Base-by-base conservation (phyloP, 805 yeast species). In the Kodamaea sagamina region DNA sequence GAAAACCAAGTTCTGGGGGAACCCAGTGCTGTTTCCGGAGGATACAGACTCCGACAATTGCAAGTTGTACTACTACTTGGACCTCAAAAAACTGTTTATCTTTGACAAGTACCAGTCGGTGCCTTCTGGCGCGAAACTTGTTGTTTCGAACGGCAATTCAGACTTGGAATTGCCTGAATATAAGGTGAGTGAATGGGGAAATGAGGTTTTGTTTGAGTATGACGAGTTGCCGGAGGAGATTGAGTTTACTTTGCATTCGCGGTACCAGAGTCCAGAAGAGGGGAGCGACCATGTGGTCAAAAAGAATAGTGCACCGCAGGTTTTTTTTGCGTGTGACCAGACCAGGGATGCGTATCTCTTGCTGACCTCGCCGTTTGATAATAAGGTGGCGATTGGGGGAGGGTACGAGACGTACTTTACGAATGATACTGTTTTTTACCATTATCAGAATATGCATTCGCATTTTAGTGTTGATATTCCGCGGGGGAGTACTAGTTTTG, bases 81-180 rank as follows among this genome's bases (percentile, higher is more conserved):
- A 58, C 11, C 45, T 71, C 11, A 54, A 58, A 22, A 64, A 56
- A 19, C 54, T 63, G 11, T 54, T 70, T 10, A 68, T 71, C 22
- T 48, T 71, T 27, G 76, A 71, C 49, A 57, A 61, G 47, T 70
- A 66, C 48, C 72, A 71, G 49, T 47, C 53, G 2, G 31, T 63
- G 1, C 67, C 70, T 1, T 49, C 49, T 1, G 48, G 47, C 17
- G 47, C 62, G 16, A 41, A 40, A 1, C 47, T 63, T 4, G 48
- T 68, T 8, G 51, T 59, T 10, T 52, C 57, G 17, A 57, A 55
- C 40, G 76, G 76, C 1, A 49, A 59, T 6, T 44, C 49, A 11
- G 68, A 71, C 46, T 53, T 71, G 42, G 76, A 71, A 50, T 53
- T 67, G 9, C 75, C 76, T 0, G 72, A 54, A 32, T 71, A 71